phyloP scores from a whole-genome alignment of 306 rosid species.

The Cicer pinnatifidum region DNA sequence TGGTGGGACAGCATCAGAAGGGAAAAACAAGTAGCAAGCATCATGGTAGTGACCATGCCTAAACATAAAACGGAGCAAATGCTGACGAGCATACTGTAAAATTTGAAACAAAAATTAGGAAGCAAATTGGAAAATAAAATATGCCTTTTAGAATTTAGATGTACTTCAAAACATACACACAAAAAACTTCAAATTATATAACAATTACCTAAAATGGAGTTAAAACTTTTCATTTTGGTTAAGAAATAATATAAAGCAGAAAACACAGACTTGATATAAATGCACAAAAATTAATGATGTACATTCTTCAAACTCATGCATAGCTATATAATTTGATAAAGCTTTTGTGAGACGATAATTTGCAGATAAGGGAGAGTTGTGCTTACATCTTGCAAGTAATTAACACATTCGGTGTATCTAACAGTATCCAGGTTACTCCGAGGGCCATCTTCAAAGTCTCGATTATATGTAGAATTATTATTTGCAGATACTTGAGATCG shows the following conservation, averaged over 20 bases:
- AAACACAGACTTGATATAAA: conserved; percentile 10
- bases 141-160: conserved; percentile 4
- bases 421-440: conserved; percentile 85
- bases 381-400: conserved; percentile 87
- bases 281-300: conserved; percentile 17
- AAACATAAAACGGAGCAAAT: conserved; percentile 91
- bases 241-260: conserved; percentile 6
- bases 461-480: conserved; percentile 59
- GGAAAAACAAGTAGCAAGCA: conserved; percentile 88
- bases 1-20: conserved; percentile 70
- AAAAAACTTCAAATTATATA: not conserved
- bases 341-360: conserved; percentile 38
- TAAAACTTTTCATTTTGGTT: not conserved
- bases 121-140: conserved; percentile 23
- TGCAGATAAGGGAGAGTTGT: conserved; percentile 39
- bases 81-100: conserved; percentile 90
- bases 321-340: conserved; percentile 18
- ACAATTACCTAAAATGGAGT: conserved; percentile 2
- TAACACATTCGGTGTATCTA: conserved; percentile 83
- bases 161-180: not conserved
- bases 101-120: conserved; percentile 42
- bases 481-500: conserved; percentile 66
- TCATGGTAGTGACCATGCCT: conserved; percentile 86
- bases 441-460: conserved; percentile 88
- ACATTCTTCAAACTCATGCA: conserved; percentile 33